Conservation (phyloP, 345 rosid species). For the Ceriops decandra region DNA sequence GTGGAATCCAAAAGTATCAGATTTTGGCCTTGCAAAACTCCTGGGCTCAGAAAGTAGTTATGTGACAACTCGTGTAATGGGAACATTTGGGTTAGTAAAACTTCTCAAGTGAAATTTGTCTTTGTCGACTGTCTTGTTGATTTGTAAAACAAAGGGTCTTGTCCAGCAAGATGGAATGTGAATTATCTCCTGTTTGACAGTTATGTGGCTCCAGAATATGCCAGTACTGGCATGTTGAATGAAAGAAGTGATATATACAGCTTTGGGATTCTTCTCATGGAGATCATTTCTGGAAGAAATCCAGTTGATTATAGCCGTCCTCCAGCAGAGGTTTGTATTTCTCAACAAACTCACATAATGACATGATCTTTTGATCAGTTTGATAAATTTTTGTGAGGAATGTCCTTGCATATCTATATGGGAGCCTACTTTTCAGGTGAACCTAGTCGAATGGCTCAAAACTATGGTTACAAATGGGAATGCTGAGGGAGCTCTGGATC, state of each 20-base stretch:
- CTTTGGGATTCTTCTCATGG: constrained; percentile 87
- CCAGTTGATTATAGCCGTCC: constrained; percentile 92
- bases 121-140: neutral
- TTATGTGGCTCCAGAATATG: constrained; percentile 95
- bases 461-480: constrained; percentile 71
- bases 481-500: constrained; percentile 81
- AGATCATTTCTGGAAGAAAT: constrained; percentile 76
- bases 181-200: constrained; percentile 33
- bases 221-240: constrained; percentile 71
- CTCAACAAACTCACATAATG: neutral
- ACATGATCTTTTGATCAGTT: constrained; percentile 6
- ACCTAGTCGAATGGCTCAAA: constrained; percentile 90
- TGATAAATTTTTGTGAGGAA: neutral
- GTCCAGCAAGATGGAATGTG: neutral
- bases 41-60: constrained; percentile 67
- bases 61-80: constrained; percentile 94
- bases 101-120: neutral
- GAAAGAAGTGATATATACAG: constrained; percentile 65
- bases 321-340: constrained; percentile 62
- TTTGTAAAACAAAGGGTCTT: neutral
- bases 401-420: neutral
- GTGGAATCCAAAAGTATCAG: constrained; percentile 92
- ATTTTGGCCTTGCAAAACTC: constrained; percentile 94
- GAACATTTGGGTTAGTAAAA: constrained; percentile 80
- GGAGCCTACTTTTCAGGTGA: constrained; percentile 46